Evolutionary conservation across 2,329 filamentous ascomycete genomes (phyloP).

Genomic region (Epichloe gansuensis): DNA sequence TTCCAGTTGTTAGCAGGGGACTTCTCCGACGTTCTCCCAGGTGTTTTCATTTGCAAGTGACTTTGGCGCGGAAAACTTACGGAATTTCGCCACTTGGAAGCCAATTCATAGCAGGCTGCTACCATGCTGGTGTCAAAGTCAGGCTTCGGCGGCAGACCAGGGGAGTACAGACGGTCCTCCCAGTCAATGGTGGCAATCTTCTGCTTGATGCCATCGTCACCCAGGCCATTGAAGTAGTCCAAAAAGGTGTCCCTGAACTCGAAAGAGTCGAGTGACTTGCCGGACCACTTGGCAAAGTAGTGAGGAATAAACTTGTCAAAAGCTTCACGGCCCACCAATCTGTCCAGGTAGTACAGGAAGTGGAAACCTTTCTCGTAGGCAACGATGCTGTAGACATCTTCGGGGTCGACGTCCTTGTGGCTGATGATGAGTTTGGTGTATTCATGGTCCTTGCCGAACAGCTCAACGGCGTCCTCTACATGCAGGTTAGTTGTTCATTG

Average conservation of each 20-base stretch:
- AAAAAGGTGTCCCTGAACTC: slow-evolving; percentile 86
- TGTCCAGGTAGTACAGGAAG: slow-evolving; percentile 84
- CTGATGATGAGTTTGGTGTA: slow-evolving; percentile 86
- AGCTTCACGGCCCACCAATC: slow-evolving; percentile 67
- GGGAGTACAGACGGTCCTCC: slow-evolving; percentile 79
- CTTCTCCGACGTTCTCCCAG: background rate
- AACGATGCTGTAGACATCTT: slow-evolving; percentile 85
- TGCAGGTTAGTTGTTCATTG: background rate
- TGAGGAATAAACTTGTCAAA: slow-evolving; percentile 94
- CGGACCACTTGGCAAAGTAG: slow-evolving; percentile 77
- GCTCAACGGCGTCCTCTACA: slow-evolving; percentile 59
- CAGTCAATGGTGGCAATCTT: slow-evolving; percentile 69
- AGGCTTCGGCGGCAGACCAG: slow-evolving; percentile 81
- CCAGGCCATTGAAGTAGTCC: slow-evolving; percentile 60
- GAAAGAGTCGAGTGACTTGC: slow-evolving; percentile 81
- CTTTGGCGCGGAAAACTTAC: slow-evolving; percentile 26
- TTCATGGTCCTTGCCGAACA: slow-evolving; percentile 71
- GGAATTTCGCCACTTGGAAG: slow-evolving; percentile 62
- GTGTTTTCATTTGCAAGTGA: background rate
- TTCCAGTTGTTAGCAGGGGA: slow-evolving; percentile 13
- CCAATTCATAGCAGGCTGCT: slow-evolving; percentile 71
- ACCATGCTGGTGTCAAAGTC: slow-evolving; percentile 81
- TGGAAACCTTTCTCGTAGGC: slow-evolving; percentile 97
- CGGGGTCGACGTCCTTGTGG: slow-evolving; percentile 82
- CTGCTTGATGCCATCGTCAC: slow-evolving; percentile 48